Evolutionary conservation across 768 basidiomycete species (phyloP), one percentile per base, ranked within the genome.

Genomic region (Agrocybe praecox): DNA sequence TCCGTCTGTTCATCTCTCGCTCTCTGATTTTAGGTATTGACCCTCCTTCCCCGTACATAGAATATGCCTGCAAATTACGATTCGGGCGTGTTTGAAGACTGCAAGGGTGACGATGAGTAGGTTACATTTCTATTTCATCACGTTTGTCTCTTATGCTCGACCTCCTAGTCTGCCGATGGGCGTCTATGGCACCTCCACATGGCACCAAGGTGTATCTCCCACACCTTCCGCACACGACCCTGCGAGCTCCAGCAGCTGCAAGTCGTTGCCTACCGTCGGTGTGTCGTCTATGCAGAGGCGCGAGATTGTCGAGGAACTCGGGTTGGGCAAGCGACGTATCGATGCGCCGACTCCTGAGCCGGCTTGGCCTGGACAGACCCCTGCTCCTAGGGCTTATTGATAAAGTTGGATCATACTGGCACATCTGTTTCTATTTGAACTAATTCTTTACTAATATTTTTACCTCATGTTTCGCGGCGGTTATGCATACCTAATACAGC

Each of bases 1-100:
- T 80, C 47, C 42, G 74, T 62, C 36, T 34, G n/a, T n/a, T n/a
- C n/a, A n/a, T 29, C 26, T 29, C 26, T 9, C 23, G 52, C 21
- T 22, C 22, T 10, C 29, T 24, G 19, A 32, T 18, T 29, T 26
- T 2, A 49, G 9, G 22, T 15, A 29, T 29, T 29, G 5, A 29
- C 9, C 4, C 9, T 9, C 26, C 26, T 29, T 9, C 76, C 36
- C 23, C 75, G 73, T n/a, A 6, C 6, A 68, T 74, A 87, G 82
- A 94, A 93, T 67, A 90, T 87, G 61, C 91, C 91, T 0, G 87
- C 83, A 50, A 80, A 81, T 60, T 89, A 90, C 56, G 66, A 79
- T 58, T 67, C 85, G 3, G 82, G 81, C 32, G 72, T 73, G 0
- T 94, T 86, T 69, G 86, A 89, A 63, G 77, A 81, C 29, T 94